Base-by-base conservation (phyloP, 2,329 filamentous ascomycete species). In the Fusarium dimerum region DNA sequence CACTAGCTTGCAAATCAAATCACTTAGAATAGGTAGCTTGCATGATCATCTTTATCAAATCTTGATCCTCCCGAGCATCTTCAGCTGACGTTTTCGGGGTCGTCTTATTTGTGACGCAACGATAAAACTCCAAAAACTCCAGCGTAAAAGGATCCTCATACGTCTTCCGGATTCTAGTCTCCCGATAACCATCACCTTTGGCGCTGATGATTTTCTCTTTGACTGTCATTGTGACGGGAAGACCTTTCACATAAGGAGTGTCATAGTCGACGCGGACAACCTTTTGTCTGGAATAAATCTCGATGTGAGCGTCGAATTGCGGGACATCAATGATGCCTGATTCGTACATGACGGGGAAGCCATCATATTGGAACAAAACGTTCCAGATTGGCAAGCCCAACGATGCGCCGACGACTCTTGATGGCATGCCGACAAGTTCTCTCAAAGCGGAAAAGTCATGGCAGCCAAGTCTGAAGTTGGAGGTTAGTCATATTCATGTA, bases 291-390 rank as follows among this genome's bases (percentile, higher is more conserved):
- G 76, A 76, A 53, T 81, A 84, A 0, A 85, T 67, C 5, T 73
- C 74, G 5, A 81, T 56, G 48, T 75, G 72, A 0, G 78, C 76
- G 52, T 81, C 78, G 54, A 81, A 81, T 4, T 67, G 56, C 0
- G 81, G 78, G 7, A 85, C 74, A 2, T 66, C 60, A 53, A 82
- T 77, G 20, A 82, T 73, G 0, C 82, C 81, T 1, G 74, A 76
- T 57, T 85, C 82, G 55, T 84, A 85, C 10, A 75, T 72, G 5
- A 82, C 72, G 0, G 77, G 72, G 49, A 81, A 85, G n/a, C 38
- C 51, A 5, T 42, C 7, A 17, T 59, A 59, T 20, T 57, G 48
- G n/a, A 59, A 59, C 2, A 59, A 45, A 2, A 59, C 56, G 20
- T n/a, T 66, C 48, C 18, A 71, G 52, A 59, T 53, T 5, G 56